Evolutionary conservation across 2,329 filamentous ascomycete genomes (phyloP), one percentile per base, ranked within the genome.

Genomic region (Alternaria gaisen): DNA sequence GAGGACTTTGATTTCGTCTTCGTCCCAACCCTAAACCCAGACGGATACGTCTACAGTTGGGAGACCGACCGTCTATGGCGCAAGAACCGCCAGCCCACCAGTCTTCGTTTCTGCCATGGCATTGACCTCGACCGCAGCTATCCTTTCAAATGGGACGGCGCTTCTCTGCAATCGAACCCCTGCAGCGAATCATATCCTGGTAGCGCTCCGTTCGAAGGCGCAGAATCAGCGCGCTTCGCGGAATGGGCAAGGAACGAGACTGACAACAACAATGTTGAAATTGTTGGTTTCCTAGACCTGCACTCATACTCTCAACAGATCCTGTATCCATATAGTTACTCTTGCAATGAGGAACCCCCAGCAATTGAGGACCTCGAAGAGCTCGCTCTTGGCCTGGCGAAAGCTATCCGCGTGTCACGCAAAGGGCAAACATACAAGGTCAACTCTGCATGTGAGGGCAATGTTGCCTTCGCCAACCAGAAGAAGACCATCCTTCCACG

Each of bases 261-360:
- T 0, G 82, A 86, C 8, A 83, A 88, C 67, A 87, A 90, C 74
- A 89, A 90, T 57, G 88, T 90, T 53, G 84, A 90, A 16, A 93
- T 98, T 68, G 86, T 94, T n/a, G 93, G 90, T 3, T 90, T 96
- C 66, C 76, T 98, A 44, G 95, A 99, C 76, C 84, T 98, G 26
- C 95, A 99, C 79, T 94, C 92, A 2, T 99, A 98, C 78, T 96
- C 93, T 0, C 94, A 99, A 80, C 91, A 97, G 79, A 90, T 99
- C 22, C 84, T 98, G 9, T 97, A 95, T 75, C 95, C 95, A 0
- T 98, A 94, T 77, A 90, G 91, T 5, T 97, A 92, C 80, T 92
- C 91, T 12, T 99, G 95, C 82, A 81, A 83, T 6, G 84, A 86
- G 5, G 83, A 89, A 28, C 94, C 95, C 12, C 94, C 94, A 0